Conservation (phyloP, 805 yeast species). For the Saitoella complicata region DNA sequence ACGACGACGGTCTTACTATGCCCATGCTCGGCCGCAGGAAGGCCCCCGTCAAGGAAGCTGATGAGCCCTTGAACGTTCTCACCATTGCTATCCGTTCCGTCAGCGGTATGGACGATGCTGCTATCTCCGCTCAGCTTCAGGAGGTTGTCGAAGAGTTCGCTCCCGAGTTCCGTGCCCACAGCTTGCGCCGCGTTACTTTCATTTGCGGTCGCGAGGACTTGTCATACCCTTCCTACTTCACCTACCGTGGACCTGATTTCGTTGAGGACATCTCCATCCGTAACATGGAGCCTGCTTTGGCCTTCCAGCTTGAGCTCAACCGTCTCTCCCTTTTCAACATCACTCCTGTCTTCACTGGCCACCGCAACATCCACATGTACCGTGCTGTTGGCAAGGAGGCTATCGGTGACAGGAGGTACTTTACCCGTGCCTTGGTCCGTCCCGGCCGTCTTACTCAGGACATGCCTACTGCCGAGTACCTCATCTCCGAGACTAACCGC, state of each 20-base stretch:
- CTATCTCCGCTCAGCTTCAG: conserved; percentile 43
- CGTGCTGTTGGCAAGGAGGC: conserved; percentile 93
- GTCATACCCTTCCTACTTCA: conserved; percentile 83
- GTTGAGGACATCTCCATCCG: conserved; percentile 83
- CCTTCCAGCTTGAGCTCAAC: conserved; percentile 90
- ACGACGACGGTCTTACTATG: conserved; percentile 22
- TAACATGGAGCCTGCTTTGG: conserved; percentile 95
- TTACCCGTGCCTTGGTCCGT: conserved; percentile 92
- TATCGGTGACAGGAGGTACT: conserved; percentile 83
- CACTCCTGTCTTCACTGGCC: conserved; percentile 88
- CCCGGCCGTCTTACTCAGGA: conserved; percentile 92
- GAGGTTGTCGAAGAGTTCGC: conserved; percentile 51
- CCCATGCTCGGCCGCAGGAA: conserved; percentile 32
- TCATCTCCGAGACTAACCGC: conserved; percentile 91
- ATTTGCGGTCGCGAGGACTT: conserved; percentile 57
- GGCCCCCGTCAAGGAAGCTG: conserved; percentile 5
- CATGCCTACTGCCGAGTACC: conserved; percentile 78
- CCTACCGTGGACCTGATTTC: conserved; percentile 80
- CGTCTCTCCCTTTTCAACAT: conserved; percentile 89
- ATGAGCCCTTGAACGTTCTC: conserved; percentile 56
- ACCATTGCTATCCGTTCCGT: conserved; percentile 60
- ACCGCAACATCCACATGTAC: conserved; percentile 93
- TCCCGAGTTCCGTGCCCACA: conserved; percentile 52
- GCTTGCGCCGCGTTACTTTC: conserved; percentile 85
- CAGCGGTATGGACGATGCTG: conserved; percentile 55